Evolutionary conservation across 2,329 filamentous ascomycete genomes (phyloP), one percentile per base, ranked within the genome.

Genomic region (Rutstroemia sydowiana): DNA sequence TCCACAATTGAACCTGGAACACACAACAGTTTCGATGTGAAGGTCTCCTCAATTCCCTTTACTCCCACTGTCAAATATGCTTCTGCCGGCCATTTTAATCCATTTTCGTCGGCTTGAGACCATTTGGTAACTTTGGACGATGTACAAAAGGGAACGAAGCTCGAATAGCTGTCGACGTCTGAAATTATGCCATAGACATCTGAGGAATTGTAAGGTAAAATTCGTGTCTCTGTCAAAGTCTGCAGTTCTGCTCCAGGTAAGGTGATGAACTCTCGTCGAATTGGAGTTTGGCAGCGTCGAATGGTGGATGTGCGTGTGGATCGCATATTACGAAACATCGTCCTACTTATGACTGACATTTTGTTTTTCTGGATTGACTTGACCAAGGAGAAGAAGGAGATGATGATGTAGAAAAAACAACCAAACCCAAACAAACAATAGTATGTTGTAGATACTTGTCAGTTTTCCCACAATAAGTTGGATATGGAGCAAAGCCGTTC

Each of bases 81-180:
- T 57, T 84, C 78, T 26, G 82, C 77, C 0, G 93, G 93, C 75
- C 80, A 87, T 40, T 69, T 71, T 26, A 71, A 70, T 47, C 59
- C 59, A 1, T 70, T 65, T 23, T 70, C 55, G 63, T 79, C 74
- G 8, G 79, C 73, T 11, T 66, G 49, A 6, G 87, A 85, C 78
- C 85, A 89, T 53, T 76, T 75, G 1, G 89, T 95, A 37, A 97
- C 89, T 55, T 75, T 78, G 34, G 87, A 91, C 42, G 75, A 75
- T 40, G 81, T 78, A 71, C 92, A 95, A 77, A 95, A 96, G 10
- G 93, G 93, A n/a, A 98, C 81, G 75, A 97, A 98, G 59, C 75
- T 68, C 34, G 78, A 74, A 78, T 98, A 98, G 57, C 81, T 82
- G 68, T 88, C 81, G 58, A 98, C 83, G 69, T 96, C 89, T 71